A percentile compares a stretch with the other conserved stretches of the same genome.
phyloP scores from a whole-genome alignment of 2,329 filamentous ascomycete genomes.

The Decorospora gaudefroyi region DNA sequence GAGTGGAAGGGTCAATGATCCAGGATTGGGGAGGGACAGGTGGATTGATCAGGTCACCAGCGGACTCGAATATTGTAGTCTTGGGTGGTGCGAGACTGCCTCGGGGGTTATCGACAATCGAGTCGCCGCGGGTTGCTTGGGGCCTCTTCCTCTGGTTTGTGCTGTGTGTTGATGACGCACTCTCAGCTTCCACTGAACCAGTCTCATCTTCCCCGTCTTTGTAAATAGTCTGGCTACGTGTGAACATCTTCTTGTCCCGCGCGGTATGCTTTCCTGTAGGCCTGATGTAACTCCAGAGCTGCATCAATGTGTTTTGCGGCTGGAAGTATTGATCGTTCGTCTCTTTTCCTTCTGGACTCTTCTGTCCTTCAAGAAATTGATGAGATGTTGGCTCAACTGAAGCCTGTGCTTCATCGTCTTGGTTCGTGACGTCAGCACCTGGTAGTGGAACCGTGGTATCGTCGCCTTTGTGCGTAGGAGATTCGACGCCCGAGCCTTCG shows the following conservation, averaged over 20 bases:
- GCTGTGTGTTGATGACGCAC: slow-evolving; percentile 17
- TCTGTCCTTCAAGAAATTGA: slow-evolving; percentile 39
- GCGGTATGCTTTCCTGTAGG: slow-evolving; percentile 65
- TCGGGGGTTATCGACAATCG: slow-evolving; percentile 52
- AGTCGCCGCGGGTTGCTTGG: slow-evolving; percentile 56
- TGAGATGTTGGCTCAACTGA: slow-evolving; percentile 39
- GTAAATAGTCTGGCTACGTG: slow-evolving; percentile 42
- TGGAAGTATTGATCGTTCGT: slow-evolving; percentile 31
- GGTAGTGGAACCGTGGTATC: slow-evolving; percentile 70
- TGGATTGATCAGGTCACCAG: slow-evolving; percentile 88
- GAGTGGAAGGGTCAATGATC: slow-evolving; percentile 77
- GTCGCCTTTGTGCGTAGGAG: slow-evolving; percentile 42
- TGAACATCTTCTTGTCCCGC: slow-evolving; percentile 66
- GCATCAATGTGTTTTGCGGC: slow-evolving; percentile 50
- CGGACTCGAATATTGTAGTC: slow-evolving; percentile 93
- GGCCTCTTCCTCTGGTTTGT: slow-evolving; percentile 46
- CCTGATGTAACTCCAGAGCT: slow-evolving; percentile 76
- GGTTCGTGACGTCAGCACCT: slow-evolving; percentile 64
- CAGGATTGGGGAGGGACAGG: slow-evolving; percentile 81
- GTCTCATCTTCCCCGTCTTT: slow-evolving; percentile 29
- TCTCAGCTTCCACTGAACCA: slow-evolving; percentile 11
- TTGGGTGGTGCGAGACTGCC: slow-evolving; percentile 74
- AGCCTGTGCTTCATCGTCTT: slow-evolving; percentile 64
- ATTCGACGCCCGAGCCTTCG: slow-evolving; percentile 33
- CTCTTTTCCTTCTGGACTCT: slow-evolving; percentile 25